Evolutionary conservation across 2,329 filamentous ascomycete genomes (phyloP).

Genomic region (Talaromyces verruculosus): DNA sequence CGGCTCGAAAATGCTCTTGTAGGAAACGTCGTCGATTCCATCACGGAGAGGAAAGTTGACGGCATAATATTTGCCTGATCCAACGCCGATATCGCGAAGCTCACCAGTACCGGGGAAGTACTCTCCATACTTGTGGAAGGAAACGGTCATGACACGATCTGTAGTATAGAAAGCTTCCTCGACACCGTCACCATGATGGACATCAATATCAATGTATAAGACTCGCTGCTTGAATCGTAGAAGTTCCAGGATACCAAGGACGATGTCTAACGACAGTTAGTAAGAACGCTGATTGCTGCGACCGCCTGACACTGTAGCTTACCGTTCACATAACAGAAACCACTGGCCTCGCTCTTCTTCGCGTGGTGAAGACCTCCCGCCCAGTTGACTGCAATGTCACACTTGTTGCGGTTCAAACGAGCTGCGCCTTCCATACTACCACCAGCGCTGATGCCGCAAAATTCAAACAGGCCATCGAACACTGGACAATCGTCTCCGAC

Average conservation of each 20-base stretch:
- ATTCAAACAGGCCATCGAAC: slow-evolving; percentile 69
- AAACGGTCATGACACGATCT: slow-evolving; percentile 69
- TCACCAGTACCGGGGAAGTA: slow-evolving; percentile 71
- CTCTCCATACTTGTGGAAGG: slow-evolving; percentile 72
- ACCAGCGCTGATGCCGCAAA: slow-evolving; percentile 68
- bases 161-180: slow-evolving; percentile 72
- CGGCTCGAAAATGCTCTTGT: slow-evolving; percentile 68
- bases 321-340: slow-evolving; percentile 97
- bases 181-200: slow-evolving; percentile 67
- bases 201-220: slow-evolving; percentile 67
- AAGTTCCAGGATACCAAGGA: slow-evolving; percentile 65
- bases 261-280: slow-evolving; percentile 54
- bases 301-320: slow-evolving; percentile 20
- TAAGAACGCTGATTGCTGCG: not conserved
- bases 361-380: slow-evolving; percentile 95
- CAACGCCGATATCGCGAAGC: slow-evolving; percentile 66
- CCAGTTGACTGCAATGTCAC: slow-evolving; percentile 75
- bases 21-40: slow-evolving; percentile 66
- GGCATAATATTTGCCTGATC: slow-evolving; percentile 65
- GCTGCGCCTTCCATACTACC: slow-evolving; percentile 70
- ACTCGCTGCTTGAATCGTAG: slow-evolving; percentile 64
- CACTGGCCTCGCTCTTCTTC: slow-evolving; percentile 89
- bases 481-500: slow-evolving; percentile 66
- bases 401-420: slow-evolving; percentile 66
- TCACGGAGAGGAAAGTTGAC: slow-evolving; percentile 70